These are phyloP conservation scores for Alternaria rosae DNA, from an alignment of 2,329 filamentous ascomycete species.

Conservation along the genomic window DNA sequence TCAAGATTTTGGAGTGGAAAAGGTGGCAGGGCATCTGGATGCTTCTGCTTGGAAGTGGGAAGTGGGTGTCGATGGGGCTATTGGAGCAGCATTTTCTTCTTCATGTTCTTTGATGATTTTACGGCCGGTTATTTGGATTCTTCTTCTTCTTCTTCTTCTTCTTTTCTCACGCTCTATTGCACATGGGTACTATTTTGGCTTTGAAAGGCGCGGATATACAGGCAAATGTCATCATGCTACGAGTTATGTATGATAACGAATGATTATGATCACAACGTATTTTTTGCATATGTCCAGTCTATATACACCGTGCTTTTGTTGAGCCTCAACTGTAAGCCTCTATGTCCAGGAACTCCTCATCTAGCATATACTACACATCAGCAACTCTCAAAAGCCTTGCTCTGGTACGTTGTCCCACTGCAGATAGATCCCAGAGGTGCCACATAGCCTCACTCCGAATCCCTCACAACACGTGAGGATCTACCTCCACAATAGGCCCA, in stretches of 20 bases:
- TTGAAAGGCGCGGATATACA: conserved; percentile 7
- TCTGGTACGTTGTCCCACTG: neutral
- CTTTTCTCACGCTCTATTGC: conserved; percentile 2
- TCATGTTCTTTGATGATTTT: neutral
- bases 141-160: neutral
- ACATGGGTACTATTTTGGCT: neutral
- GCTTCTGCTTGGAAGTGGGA: neutral
- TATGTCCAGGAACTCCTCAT: neutral
- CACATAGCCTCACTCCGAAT: neutral
- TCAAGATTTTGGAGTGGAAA: neutral
- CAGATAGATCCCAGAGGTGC: neutral
- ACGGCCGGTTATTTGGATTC: neutral
- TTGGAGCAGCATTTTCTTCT: neutral
- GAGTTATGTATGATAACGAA: conserved; percentile 10
- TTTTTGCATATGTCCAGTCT: neutral
- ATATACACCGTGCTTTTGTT: neutral
- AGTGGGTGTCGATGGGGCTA: no score
- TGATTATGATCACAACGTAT: neutral
- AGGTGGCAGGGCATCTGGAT: neutral
- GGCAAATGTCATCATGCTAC: conserved; percentile 5
- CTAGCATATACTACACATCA: neutral
- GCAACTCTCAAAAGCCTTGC: neutral
- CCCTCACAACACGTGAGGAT: conserved; percentile 28
- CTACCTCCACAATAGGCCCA: conserved; percentile 45
- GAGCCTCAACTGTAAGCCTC: neutral